Evolutionary conservation across 495 filamentous ascomycete genomes (phyloP).

Genomic region (Lophium mytilinum): DNA sequence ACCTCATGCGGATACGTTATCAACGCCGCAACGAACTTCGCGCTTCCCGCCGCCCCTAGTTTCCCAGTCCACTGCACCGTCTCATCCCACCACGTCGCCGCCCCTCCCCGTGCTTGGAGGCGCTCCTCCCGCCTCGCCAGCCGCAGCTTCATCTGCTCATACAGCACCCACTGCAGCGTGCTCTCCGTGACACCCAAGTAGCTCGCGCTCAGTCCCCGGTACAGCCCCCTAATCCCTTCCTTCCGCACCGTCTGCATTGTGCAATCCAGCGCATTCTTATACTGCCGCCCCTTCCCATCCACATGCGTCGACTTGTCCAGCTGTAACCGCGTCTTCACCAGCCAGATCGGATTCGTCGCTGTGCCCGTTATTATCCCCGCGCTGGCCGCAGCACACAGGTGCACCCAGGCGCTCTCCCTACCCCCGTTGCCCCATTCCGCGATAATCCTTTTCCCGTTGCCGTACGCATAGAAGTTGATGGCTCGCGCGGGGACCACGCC

Average conservation of each 20-base stretch:
- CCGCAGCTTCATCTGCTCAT: slow-evolving; percentile 70
- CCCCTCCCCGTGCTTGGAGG: slow-evolving; percentile 44
- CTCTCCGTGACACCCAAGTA: slow-evolving; percentile 82
- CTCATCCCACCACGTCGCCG: slow-evolving; percentile 54
- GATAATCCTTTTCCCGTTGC: slow-evolving; percentile 74
- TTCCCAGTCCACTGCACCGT: slow-evolving; percentile 61
- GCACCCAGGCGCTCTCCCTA: slow-evolving; percentile 59
- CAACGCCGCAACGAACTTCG: slow-evolving; percentile 72
- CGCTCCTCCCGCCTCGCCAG: slow-evolving; percentile 51
- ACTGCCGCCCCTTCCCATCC: slow-evolving; percentile 52
- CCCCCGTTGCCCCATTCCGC: slow-evolving; percentile 57
- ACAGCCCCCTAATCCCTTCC: slow-evolving; percentile 71
- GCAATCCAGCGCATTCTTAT: slow-evolving; percentile 78
- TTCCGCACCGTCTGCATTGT: slow-evolving; percentile 63
- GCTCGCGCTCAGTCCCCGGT: slow-evolving; percentile 78
- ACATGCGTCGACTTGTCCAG: slow-evolving; percentile 63
- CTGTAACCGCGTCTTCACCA: slow-evolving; percentile 83
- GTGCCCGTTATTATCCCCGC: slow-evolving; percentile 77
- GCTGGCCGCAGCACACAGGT: slow-evolving; percentile 61
- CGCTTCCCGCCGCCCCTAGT: slow-evolving; percentile 65
- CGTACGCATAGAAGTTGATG: slow-evolving; percentile 86
- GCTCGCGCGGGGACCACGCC: slow-evolving; percentile 80
- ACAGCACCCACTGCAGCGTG: slow-evolving; percentile 79
- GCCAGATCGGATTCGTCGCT: slow-evolving; percentile 87
- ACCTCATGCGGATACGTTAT: slow-evolving; percentile 87